Conservation (phyloP, 2,329 filamentous ascomycete genomes). For the Diaporthe helianthi region DNA sequence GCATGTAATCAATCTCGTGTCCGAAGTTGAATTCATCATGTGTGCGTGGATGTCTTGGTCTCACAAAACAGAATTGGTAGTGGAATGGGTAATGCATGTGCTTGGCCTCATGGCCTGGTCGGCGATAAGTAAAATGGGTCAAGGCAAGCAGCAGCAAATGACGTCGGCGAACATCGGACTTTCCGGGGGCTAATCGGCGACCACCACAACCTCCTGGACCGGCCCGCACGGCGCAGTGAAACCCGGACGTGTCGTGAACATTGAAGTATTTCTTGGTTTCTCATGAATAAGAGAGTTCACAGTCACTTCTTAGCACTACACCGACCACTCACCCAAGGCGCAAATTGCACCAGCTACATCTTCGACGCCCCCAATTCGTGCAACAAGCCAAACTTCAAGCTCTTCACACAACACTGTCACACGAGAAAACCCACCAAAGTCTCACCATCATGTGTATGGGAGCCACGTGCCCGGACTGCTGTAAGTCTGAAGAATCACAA, state of each 20-base stretch:
- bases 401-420: background rate
- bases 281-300: background rate
- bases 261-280: too few species aligned
- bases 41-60: too few species aligned
- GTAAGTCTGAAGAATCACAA: conserved; percentile 43
- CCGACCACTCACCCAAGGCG: too few species aligned
- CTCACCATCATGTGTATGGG: conserved; percentile 49
- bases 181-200: conserved; percentile 2
- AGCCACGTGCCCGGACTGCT: conserved; percentile 50
- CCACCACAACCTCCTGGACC: background rate
- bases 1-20: conserved; percentile 5
- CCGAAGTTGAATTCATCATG: too few species aligned
- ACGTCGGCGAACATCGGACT: conserved; percentile 20
- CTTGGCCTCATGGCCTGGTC: background rate
- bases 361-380: background rate
- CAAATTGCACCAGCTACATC: too few species aligned
- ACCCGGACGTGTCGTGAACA: background rate
- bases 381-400: background rate
- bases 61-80: background rate
- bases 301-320: background rate
- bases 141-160: background rate
- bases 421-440: background rate
- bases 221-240: background rate
- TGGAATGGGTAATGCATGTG: too few species aligned
- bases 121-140: background rate